Conservation (phyloP, 148 eudicot species). For the Rhododendron mucronatum region DNA sequence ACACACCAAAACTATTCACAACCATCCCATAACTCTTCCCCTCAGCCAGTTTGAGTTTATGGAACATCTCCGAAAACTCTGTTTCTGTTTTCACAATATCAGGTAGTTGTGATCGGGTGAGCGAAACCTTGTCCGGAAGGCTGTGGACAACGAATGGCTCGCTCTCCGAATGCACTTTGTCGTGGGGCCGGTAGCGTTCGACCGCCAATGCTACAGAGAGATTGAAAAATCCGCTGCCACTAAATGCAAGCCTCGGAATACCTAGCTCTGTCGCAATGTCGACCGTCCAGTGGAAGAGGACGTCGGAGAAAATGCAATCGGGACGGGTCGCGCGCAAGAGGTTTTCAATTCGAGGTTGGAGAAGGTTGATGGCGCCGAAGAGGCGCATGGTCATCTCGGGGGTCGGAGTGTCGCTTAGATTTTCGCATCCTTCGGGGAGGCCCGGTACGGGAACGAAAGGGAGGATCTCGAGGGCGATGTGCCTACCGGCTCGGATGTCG, state of each 20-base stretch:
- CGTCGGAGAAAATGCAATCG: slow-evolving; percentile 43
- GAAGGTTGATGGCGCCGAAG: slow-evolving; percentile 36
- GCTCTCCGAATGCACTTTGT: slow-evolving; percentile 16
- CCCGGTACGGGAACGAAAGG: slow-evolving; percentile 28
- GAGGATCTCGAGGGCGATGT: slow-evolving; percentile 26
- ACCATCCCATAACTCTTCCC: slow-evolving; percentile 45
- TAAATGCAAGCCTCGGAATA: slow-evolving; percentile 43
- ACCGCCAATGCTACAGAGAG: slow-evolving; percentile 32
- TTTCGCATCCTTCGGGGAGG: slow-evolving; percentile 53
- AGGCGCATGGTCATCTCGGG: slow-evolving; percentile 40
- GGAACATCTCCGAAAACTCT: slow-evolving; percentile 33
- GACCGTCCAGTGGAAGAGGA: slow-evolving; percentile 47
- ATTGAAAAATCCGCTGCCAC: slow-evolving; percentile 18
- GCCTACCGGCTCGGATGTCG: neutral
- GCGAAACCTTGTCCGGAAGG: slow-evolving; percentile 27
- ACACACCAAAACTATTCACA: slow-evolving; percentile 44
- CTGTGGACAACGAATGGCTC: slow-evolving; percentile 34
- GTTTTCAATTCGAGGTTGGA: slow-evolving; percentile 36
- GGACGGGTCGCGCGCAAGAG: slow-evolving; percentile 22
- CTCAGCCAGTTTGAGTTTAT: slow-evolving; percentile 38
- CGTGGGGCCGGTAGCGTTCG: slow-evolving; percentile 26
- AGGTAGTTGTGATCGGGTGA: slow-evolving; percentile 48
- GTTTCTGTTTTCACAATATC: slow-evolving; percentile 40
- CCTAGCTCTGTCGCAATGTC: slow-evolving; percentile 23
- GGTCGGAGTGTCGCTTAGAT: slow-evolving; percentile 26